Evolutionary conservation across 352 stramenopile species (phyloP).

Genomic region (Phytopythium oedochilum): DNA sequence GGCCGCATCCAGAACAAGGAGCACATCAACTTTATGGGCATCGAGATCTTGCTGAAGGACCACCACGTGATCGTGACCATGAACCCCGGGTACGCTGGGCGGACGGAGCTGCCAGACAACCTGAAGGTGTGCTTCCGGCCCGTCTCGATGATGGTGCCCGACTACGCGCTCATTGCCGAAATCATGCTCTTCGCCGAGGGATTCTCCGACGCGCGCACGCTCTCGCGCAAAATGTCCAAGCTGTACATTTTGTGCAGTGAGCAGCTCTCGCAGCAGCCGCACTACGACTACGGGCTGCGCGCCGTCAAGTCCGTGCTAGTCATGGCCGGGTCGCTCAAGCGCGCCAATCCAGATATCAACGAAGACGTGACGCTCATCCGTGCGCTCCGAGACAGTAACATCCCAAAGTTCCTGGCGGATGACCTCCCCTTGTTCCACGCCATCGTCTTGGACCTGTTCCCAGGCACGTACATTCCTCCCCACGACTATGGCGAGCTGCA

Average conservation of each 20-base stretch:
- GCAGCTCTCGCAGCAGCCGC: constrained; percentile 92
- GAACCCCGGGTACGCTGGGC: constrained; percentile 95
- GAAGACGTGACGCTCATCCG: constrained; percentile 90
- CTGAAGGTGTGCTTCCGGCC: constrained; percentile 95
- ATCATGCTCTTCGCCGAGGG: constrained; percentile 97
- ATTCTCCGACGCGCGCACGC: constrained; percentile 91
- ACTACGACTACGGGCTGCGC: constrained; percentile 94
- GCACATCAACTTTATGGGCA: constrained; percentile 95
- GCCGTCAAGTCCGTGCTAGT: constrained; percentile 92
- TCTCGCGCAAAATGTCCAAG: constrained; percentile 95
- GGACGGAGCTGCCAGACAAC: constrained; percentile 96
- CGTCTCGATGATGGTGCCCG: constrained; percentile 96
- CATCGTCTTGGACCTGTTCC: constrained; percentile 92
- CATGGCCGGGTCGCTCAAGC: constrained; percentile 90
- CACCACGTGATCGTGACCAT: constrained; percentile 98
- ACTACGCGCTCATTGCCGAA: constrained; percentile 95
- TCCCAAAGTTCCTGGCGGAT: constrained; percentile 93
- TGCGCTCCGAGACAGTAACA: constrained; percentile 90
- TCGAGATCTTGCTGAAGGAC: constrained; percentile 94
- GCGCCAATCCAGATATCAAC: constrained; percentile 59
- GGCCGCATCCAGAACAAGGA: constrained; percentile 78
- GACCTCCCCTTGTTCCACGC: constrained; percentile 90
- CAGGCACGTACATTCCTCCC: constrained; percentile 68
- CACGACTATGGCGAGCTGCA: constrained; percentile 88
- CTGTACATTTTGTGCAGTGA: constrained; percentile 93